Percentiles rank a stretch among this genome's conserved stretches.
These are phyloP conservation scores for Pseudogymnoascus verrucosus DNA, from an alignment of 2,329 filamentous ascomycete genomes.

Conservation along the genomic window DNA sequence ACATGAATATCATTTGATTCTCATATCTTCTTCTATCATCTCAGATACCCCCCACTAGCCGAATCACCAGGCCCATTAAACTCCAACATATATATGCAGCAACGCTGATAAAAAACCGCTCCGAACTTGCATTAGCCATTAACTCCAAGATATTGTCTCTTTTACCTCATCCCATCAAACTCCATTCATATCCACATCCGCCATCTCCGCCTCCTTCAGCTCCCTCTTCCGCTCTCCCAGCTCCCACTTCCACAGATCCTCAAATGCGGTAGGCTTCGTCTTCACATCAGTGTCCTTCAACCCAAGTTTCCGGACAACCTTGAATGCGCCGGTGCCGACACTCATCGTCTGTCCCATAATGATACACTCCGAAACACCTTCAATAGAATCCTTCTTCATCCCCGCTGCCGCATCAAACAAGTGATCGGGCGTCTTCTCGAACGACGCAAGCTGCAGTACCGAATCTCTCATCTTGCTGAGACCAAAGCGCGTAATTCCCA, in stretches of 20 bases:
- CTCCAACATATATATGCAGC: not conserved
- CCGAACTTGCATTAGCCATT: not conserved
- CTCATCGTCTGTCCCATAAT: constrained; percentile 96
- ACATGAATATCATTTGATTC: constrained; percentile 7
- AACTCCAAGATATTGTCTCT: not conserved
- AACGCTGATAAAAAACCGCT: constrained; percentile 6
- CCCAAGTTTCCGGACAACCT: constrained; percentile 72
- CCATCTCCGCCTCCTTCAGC: constrained; percentile 1
- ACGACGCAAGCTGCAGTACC: constrained; percentile 87
- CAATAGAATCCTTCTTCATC: constrained; percentile 86
- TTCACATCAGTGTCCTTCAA: constrained; percentile 49
- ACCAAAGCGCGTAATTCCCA: constrained; percentile 94
- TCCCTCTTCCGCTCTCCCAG: constrained; percentile 22
- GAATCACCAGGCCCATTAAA: not conserved
- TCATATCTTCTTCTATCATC: constrained; percentile 1
- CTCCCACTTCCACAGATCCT: constrained; percentile 51
- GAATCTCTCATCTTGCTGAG: constrained; percentile 93
- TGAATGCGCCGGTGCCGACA: constrained; percentile 85
- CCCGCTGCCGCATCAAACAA: constrained; percentile 88
- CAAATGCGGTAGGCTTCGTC: constrained; percentile 54
- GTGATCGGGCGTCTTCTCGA: constrained; percentile 97
- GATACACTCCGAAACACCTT: constrained; percentile 93
- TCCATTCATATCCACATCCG: constrained; percentile 4
- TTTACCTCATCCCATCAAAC: constrained; percentile 3
- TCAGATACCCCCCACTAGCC: not conserved